Evolutionary conservation across 2,329 filamentous ascomycete species (phyloP).

Genomic region (Pseudogymnoascus sp.): DNA sequence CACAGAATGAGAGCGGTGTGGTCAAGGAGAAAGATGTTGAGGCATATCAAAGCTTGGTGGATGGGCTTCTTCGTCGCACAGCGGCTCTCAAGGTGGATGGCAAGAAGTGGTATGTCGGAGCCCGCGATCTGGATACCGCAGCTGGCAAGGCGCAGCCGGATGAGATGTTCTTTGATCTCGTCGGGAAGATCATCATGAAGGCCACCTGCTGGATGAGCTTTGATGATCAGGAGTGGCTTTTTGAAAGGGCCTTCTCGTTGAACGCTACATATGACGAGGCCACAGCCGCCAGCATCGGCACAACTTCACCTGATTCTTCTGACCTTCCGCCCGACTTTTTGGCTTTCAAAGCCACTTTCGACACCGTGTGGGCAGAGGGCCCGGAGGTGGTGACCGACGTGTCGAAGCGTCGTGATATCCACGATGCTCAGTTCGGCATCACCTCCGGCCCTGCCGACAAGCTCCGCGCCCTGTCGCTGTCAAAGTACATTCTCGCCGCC

Average conservation of each 20-base stretch:
- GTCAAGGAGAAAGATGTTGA: neutral
- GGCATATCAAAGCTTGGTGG: neutral
- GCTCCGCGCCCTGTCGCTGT: neutral
- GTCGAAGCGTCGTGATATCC: no score
- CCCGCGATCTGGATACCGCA: neutral
- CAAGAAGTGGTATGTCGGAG: neutral
- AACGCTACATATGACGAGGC: neutral
- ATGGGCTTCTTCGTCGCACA: neutral
- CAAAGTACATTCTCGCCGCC: neutral
- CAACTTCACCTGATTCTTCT: no score
- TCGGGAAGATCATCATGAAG: constrained; percentile 18
- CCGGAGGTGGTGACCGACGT: no score
- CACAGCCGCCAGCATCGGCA: no score
- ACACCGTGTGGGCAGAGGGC: no score
- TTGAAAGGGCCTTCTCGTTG: neutral
- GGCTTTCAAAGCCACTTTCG: no score
- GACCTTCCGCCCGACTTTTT: no score
- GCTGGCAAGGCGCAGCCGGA: neutral
- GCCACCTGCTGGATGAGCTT: neutral
- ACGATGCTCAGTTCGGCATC: neutral
- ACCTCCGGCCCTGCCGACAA: neutral
- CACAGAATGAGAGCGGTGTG: neutral
- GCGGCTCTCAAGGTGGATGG: neutral
- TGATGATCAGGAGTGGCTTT: neutral
- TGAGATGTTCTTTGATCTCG: constrained; percentile 14